These are phyloP conservation scores for Boletus reticulatus DNA, from an alignment of 768 basidiomycete genomes.

Conservation along the genomic window DNA sequence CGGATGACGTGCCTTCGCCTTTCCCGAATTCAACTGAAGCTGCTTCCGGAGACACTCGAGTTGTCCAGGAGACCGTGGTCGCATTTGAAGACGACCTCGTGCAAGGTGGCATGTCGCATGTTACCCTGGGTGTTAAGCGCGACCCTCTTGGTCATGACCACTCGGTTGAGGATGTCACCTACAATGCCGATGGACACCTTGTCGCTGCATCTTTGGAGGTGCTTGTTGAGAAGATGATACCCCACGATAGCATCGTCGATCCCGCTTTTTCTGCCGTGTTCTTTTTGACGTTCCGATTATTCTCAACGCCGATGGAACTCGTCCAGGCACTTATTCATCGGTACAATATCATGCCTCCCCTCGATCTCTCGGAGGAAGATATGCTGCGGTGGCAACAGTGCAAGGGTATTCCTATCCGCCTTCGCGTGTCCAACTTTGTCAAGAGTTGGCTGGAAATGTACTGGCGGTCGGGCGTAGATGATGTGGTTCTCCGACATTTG, in stretches of 20 bases:
- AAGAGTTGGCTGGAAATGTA: slow-evolving; percentile 92
- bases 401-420: slow-evolving; percentile 86
- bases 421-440: slow-evolving; percentile 90
- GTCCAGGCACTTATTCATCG: slow-evolving; percentile 75
- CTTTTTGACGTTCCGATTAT: slow-evolving; percentile 93
- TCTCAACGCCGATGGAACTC: slow-evolving; percentile 75
- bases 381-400: slow-evolving; percentile 76
- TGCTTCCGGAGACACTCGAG: slow-evolving; percentile 51
- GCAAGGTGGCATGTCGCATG: slow-evolving; percentile 49
- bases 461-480: slow-evolving; percentile 80
- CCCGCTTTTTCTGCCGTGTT: slow-evolving; percentile 85
- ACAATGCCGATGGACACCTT: slow-evolving; percentile 86
- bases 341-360: slow-evolving; percentile 76
- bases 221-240: slow-evolving; percentile 96
- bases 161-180: slow-evolving; percentile 78
- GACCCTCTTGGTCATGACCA: slow-evolving; percentile 69
- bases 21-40: slow-evolving; percentile 37
- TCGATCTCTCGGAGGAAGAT: slow-evolving; percentile 54
- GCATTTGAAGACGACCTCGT: slow-evolving; percentile 54
- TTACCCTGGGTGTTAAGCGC: slow-evolving; percentile 39
- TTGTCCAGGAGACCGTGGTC: slow-evolving; percentile 30
- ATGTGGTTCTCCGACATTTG: slow-evolving; percentile 55
- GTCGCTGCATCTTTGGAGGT: slow-evolving; percentile 88
- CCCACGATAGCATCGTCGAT: slow-evolving; percentile 89
- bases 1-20: slow-evolving; percentile 31